Evolutionary conservation across 73 alveolate genomes (phyloP), one percentile per base, ranked within the genome.

Genomic region (Urostyla sp.): DNA sequence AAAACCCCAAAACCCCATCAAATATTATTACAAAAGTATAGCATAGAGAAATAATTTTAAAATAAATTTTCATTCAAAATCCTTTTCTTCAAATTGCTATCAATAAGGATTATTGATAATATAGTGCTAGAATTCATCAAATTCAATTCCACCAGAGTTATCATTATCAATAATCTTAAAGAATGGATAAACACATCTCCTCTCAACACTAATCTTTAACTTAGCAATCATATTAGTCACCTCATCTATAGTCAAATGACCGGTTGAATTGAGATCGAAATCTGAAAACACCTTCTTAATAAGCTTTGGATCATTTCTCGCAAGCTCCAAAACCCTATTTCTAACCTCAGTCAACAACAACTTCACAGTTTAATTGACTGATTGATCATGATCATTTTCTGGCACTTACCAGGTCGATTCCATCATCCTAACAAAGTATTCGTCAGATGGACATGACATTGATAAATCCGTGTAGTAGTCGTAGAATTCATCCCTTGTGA

Each of bases 401-500:
- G 84, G 67, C 72, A 67, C 46, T 75, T 60, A 37, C 92, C 92
- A 84, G 46, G 94, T 88, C 38, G 84, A 74, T 76, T 84, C 92
- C 67, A 92, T 67, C 93, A 92, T 84, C 54, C 75, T 83, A 44
- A 92, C 91, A 72, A 92, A 92, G 78, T 88, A 87, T 72, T 92
- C 98, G 81, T 92, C 98, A 61, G 88, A 88, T 58, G 93, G 92
- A 31, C 87, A 72, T 40, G 87, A 63, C 90, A 87, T 89, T 40
- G 93, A 67, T 50, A 91, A 81, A 66, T 87, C 87, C 27, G 90
- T 87, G 91, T 91, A 91, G 91, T 91, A 91, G 45, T 91, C 97
- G 61, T 52, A 24, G 88, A 89, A 91, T 67, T 91, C 97, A 0
- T 80, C 97, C 53, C 54, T 74, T 20, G 97, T 37, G 63, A 91